Evolutionary conservation across 331 rosid species (phyloP).

Genomic region (Malus hybrid): DNA sequence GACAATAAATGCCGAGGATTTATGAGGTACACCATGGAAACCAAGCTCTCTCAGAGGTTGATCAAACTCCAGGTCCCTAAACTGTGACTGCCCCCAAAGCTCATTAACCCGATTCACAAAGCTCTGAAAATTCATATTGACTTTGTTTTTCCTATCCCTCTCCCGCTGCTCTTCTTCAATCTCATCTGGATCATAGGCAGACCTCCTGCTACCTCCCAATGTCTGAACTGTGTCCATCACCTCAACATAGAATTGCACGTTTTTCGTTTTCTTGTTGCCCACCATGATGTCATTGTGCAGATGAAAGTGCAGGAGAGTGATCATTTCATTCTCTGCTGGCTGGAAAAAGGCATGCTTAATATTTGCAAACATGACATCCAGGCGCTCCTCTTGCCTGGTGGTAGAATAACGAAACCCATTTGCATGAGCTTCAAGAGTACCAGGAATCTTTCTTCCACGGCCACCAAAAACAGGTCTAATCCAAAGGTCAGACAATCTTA

Average conservation of each 20-base stretch:
- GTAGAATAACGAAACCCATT: constrained; percentile 47
- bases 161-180: constrained; percentile 55
- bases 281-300: constrained; percentile 53
- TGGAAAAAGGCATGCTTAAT: constrained; percentile 50
- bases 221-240: constrained; percentile 51
- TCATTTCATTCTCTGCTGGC: constrained; percentile 56
- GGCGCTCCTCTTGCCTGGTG: constrained; percentile 43
- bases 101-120: constrained; percentile 45
- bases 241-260: constrained; percentile 45
- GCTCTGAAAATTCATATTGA: constrained; percentile 43
- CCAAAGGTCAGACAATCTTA: constrained; percentile 44
- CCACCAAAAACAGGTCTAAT: constrained; percentile 49
- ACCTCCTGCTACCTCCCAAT: constrained; percentile 40
- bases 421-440: constrained; percentile 44
- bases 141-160: constrained; percentile 43
- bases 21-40: constrained; percentile 47
- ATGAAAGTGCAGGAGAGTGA: constrained; percentile 49
- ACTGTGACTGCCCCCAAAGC: constrained; percentile 52
- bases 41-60: constrained; percentile 54
- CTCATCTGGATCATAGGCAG: constrained; percentile 51
- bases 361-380: constrained; percentile 39
- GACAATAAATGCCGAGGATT: constrained; percentile 49
- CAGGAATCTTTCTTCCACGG: constrained; percentile 44
- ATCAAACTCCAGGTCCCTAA: constrained; percentile 43
- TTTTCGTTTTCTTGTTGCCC: constrained; percentile 48